Base-by-base conservation (phyloP, 2,329 filamentous ascomycete species). In the Ophiostoma sp. region DNA sequence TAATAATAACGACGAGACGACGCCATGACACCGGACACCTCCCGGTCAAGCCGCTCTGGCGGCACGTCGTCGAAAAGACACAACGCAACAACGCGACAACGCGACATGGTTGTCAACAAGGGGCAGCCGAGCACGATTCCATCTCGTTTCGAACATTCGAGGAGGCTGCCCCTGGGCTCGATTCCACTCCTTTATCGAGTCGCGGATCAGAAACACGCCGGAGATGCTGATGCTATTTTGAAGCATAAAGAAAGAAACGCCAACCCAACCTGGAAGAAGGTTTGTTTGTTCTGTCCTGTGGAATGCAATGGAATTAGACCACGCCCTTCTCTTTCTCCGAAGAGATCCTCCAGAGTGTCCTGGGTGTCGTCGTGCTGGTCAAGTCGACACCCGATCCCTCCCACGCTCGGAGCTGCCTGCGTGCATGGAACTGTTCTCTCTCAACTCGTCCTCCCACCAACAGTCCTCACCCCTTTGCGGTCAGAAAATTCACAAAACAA, bases 181-280 rank as follows among this genome's bases (percentile, higher is more conserved):
- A 67, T 62, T 67, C 16, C 69, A 49, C 67, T 70, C 67, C 66
- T 68, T 67, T 65, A 58, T 67, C 67, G 66, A 67, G 65, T 52
- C 67, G 65, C 69, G 65, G 67, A 65, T n/a, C 58, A 63, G 63
- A 63, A 66, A 65, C 38, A 62, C 60, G 49, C n/a, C 60, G 60
- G 7, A 38, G 11, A 62, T 38, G 40, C 62, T 64, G 63, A 60
- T 60, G 55, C 4, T 14, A 9, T 14, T 12, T 4, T 27, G 1
- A 55, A 7, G 49, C 49, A 49, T 40, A n/a, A 47, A 8, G 6
- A 40, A 36, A 42, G 41, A 66, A 49, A 42, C 40, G 36, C 5
- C 47, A 14, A 16, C 47, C 40, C 60, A 63, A 62, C 14, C 40
- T 38, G 14, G 14, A 16, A 41, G 42, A 58, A 18, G 16, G 36